Base-by-base conservation (phyloP, 805 yeast genomes). In the Suhomyces sp. region DNA sequence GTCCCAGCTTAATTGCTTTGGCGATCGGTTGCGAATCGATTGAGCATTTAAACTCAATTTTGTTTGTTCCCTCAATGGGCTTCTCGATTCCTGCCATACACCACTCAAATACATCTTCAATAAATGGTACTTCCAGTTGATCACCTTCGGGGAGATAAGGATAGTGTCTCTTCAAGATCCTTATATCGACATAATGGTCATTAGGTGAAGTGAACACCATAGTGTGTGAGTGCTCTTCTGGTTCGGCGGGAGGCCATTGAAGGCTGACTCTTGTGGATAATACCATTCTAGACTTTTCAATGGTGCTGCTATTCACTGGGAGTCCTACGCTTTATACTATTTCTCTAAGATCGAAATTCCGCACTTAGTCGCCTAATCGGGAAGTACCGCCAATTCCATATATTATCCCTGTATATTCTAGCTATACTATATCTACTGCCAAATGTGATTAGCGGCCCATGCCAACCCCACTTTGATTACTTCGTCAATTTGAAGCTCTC, bases 71-170 rank as follows among this genome's bases (percentile, higher is more conserved):
- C 5, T 64, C 68, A 33, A 75, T 58, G 3, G 66, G 64, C 13
- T 67, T 66, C 47, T 80, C 81, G 1, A 61, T 62, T 2, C 89
- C 88, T 4, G 78, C 77, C 64, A 82, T 78, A 1, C 77, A 81
- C 85, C 86, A 81, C 58, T 84, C 83, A 56, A 81, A 81, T 20
- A 69, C 61, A 15, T 69, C 53, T 9, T 60, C 60, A 40, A 69
- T 65, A 10, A 46, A 43, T 15, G 48, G 48, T 9, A 25, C 39
- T 2, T 43, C 15, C 8, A 31, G 17, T 24, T 22, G 24, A 4
- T 20, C 10, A 10, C 20, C 29, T 6, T 12, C 19, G 12, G 40
- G 45, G 3, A 6, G 6, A 43, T 49, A 52, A 6, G 55, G 55
- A 31, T 49, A 52, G 17, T 52, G 33, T 6, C 39, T 22, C 21